These are phyloP conservation scores for Cladosporium sp. DNA, from an alignment of 2,329 filamentous ascomycete species.

Conservation along the genomic window DNA sequence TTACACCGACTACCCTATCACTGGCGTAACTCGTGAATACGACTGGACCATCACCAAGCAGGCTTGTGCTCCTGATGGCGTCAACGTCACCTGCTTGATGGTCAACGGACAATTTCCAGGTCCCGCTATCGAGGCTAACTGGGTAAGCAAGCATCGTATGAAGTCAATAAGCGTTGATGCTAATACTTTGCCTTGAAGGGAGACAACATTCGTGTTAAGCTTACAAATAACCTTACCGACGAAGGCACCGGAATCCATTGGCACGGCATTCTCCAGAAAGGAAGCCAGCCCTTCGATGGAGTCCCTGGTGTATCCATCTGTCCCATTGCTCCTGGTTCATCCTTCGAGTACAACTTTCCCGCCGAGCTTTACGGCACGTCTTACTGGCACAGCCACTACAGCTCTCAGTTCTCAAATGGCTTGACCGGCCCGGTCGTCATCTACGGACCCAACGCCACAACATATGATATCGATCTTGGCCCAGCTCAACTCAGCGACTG, in stretches of 20 bases:
- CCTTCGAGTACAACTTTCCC: constrained; percentile 44
- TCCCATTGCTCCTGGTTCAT: constrained; percentile 45
- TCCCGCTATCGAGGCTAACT: constrained; percentile 34
- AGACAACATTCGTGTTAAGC: constrained; percentile 39
- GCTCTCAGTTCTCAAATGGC: constrained; percentile 33
- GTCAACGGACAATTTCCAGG: constrained; percentile 32
- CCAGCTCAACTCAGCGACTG: constrained; percentile 26
- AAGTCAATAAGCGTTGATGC: too few relatives aligned
- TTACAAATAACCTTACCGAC: constrained; percentile 40
- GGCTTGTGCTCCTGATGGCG: constrained; percentile 34
- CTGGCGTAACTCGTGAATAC: constrained; percentile 34
- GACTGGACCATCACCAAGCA: constrained; percentile 30
- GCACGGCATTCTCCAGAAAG: constrained; percentile 43
- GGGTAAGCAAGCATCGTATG: constrained; percentile 29
- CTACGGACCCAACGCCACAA: constrained; percentile 32
- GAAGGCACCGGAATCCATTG: constrained; percentile 46
- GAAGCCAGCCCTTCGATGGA: constrained; percentile 45
- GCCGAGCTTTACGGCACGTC: constrained; percentile 41
- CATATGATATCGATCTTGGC: constrained; percentile 37
- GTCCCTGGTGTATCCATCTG: constrained; percentile 46
- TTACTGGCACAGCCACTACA: constrained; percentile 44
- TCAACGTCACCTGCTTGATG: constrained; percentile 26
- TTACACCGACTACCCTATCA: constrained; percentile 32
- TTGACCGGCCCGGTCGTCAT: constrained; percentile 37
- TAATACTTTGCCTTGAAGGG: constrained; percentile 26